phyloP scores from a whole-genome alignment of 805 yeast species.

The Lachancea sp. region DNA sequence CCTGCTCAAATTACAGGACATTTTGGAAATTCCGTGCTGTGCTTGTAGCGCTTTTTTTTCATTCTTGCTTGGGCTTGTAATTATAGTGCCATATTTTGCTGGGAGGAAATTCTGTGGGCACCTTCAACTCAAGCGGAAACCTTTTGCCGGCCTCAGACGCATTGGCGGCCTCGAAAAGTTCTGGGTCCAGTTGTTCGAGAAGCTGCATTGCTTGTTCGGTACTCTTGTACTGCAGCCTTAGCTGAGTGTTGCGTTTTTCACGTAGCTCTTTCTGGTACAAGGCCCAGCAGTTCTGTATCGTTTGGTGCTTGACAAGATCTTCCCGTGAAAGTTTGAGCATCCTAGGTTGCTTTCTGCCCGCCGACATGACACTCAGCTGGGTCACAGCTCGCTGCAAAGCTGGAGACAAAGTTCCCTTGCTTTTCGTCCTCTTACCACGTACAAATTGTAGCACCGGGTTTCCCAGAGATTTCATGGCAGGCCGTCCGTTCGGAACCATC shows the following conservation, averaged over 20 bases:
- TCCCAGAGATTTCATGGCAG: slow-evolving; percentile 3
- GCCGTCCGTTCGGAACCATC: not conserved
- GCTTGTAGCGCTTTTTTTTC: not conserved
- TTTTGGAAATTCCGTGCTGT: too few relatives aligned
- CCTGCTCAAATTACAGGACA: too few relatives aligned
- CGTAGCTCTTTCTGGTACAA: slow-evolving; percentile 49
- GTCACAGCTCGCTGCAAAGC: slow-evolving; percentile 43
- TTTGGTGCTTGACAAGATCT: slow-evolving; percentile 78
- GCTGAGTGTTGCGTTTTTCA: slow-evolving; percentile 35
- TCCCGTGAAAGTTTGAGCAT: slow-evolving; percentile 62
- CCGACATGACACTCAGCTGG: slow-evolving; percentile 73
- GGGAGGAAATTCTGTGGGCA: slow-evolving; percentile 89
- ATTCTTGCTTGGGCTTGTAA: slow-evolving; percentile 9
- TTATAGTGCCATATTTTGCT: slow-evolving; percentile 70
- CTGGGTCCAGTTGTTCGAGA: slow-evolving; percentile 45
- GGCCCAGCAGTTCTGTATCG: slow-evolving; percentile 80
- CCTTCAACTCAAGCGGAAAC: slow-evolving; percentile 77
- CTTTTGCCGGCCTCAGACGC: slow-evolving; percentile 47
- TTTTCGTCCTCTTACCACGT: slow-evolving; percentile 47
- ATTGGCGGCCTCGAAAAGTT: slow-evolving; percentile 58
- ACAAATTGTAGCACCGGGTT: slow-evolving; percentile 22
- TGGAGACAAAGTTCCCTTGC: slow-evolving; percentile 37
- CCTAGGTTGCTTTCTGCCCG: slow-evolving; percentile 82
- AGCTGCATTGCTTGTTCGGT: slow-evolving; percentile 70
- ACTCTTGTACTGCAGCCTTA: slow-evolving; percentile 56